Evolutionary conservation across 1,139 yeast genomes (phyloP).

Genomic region (Suhomyces kunorum): DNA sequence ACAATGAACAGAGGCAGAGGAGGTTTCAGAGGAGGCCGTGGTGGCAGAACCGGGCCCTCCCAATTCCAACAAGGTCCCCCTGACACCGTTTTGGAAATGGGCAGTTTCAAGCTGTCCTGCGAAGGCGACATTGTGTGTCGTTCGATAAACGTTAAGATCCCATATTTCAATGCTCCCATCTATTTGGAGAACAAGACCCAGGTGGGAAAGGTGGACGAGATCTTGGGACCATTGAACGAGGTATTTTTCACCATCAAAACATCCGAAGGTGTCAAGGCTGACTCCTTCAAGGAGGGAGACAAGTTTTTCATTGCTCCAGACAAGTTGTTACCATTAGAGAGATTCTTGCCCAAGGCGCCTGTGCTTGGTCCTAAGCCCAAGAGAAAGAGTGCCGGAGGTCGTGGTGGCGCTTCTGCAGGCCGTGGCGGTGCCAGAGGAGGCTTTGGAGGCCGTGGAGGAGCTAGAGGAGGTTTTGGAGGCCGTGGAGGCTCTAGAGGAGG

Average conservation of each 20-base stretch:
- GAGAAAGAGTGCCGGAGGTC: constrained; percentile 59
- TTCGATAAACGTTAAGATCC: constrained; percentile 89
- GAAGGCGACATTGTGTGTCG: constrained; percentile 98
- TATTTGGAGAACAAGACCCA: constrained; percentile 93
- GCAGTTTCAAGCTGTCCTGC: constrained; percentile 85
- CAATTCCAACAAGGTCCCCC: constrained; percentile 84
- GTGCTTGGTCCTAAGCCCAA: constrained; percentile 75
- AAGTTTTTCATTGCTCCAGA: constrained; percentile 95
- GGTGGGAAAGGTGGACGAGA: constrained; percentile 97
- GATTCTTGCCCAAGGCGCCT: constrained; percentile 93
- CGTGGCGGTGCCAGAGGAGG: constrained; percentile 52
- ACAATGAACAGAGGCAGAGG: constrained; percentile 65
- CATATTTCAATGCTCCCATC: constrained; percentile 98
- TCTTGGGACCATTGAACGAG: constrained; percentile 95
- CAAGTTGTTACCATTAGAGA: constrained; percentile 89
- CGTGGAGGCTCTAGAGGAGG: constrained; percentile 50
- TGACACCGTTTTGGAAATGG: constrained; percentile 92
- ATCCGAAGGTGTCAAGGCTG: constrained; percentile 92
- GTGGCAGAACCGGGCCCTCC: constrained; percentile 52
- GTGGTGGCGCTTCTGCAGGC: constrained; percentile 32
- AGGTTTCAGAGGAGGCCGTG: constrained; percentile 53
- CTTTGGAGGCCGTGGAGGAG: constrained; percentile 53
- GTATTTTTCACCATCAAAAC: constrained; percentile 96
- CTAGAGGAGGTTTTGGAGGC: constrained; percentile 39
- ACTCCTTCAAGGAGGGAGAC: constrained; percentile 92